Conservation (phyloP, 441 rosid genomes). For the Bruguiera hainesii region DNA sequence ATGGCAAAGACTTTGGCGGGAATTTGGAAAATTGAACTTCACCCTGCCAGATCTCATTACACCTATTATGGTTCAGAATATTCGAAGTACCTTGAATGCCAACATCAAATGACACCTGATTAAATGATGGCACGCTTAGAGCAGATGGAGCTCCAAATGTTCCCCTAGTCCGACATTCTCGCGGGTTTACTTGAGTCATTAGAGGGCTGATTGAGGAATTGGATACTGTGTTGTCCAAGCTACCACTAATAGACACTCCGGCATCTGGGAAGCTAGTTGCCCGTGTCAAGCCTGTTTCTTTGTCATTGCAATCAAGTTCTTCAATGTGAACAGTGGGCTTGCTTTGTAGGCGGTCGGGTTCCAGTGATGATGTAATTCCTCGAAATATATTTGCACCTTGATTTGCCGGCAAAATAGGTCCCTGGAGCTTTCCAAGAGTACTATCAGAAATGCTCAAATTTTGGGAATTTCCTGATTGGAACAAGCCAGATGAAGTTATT, state of each 20-base stretch:
- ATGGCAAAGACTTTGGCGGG: conserved; percentile 40
- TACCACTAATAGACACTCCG: conserved; percentile 28
- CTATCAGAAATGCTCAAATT: conserved; percentile 37
- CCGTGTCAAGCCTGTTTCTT: conserved; percentile 26
- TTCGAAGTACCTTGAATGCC: conserved; percentile 36
- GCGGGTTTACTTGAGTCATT: conserved; percentile 36
- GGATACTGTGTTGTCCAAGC: conserved; percentile 40
- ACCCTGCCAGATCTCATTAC: conserved; percentile 42
- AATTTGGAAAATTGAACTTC: conserved; percentile 40
- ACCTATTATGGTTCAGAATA: conserved; percentile 45
- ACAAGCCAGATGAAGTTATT: conserved; percentile 53
- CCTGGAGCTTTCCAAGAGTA: conserved; percentile 47
- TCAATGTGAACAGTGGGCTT: conserved; percentile 41
- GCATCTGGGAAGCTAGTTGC: conserved; percentile 38
- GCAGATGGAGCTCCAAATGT: conserved; percentile 49
- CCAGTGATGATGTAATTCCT: conserved; percentile 48
- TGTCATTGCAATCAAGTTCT: conserved; percentile 39
- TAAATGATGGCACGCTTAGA: conserved; percentile 37
- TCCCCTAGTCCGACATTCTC: conserved; percentile 29
- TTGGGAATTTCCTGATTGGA: conserved; percentile 47
- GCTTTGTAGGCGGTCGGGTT: conserved; percentile 48
- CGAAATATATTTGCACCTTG: conserved; percentile 43
- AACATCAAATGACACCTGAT: conserved; percentile 37
- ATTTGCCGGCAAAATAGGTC: conserved; percentile 36
- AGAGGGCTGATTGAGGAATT: conserved; percentile 39